phyloP scores from a whole-genome alignment of 768 basidiomycete species.

The Steccherinum ochraceum region DNA sequence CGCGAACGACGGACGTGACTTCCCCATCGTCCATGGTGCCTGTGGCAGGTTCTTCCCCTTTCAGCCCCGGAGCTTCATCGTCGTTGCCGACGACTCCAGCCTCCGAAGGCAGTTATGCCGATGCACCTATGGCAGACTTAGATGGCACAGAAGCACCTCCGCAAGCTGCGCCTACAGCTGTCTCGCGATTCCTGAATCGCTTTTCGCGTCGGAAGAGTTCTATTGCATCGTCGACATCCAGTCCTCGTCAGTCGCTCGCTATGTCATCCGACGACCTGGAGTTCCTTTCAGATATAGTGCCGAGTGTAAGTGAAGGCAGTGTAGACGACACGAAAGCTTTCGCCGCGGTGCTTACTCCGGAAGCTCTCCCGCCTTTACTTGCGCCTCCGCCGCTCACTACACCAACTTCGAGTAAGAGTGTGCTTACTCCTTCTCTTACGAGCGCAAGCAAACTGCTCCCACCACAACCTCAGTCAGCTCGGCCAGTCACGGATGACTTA shows the following conservation, averaged over 20 bases:
- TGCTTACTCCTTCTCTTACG: too few species aligned
- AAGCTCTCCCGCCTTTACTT: constrained; percentile 23
- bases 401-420: background rate
- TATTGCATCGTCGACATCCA: constrained; percentile 22
- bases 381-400: constrained; percentile 11
- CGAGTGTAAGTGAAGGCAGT: constrained; percentile 40
- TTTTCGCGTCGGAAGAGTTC: constrained; percentile 52
- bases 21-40: background rate
- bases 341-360: constrained; percentile 34
- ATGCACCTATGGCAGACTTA: constrained; percentile 14
- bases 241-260: constrained; percentile 49
- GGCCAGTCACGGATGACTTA: background rate
- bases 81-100: constrained; percentile 9
- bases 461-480: background rate
- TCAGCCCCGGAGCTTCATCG: constrained; percentile 2
- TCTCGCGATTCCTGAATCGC: constrained; percentile 77
- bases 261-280: constrained; percentile 79
- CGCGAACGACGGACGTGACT: background rate
- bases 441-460: too few species aligned
- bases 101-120: constrained; percentile 10
- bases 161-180: constrained; percentile 46
- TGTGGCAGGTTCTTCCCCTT: background rate
- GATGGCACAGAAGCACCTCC: constrained; percentile 13
- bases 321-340: constrained; percentile 32
- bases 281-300: constrained; percentile 66